Evolutionary conservation across 306 rosid species (phyloP), one percentile per base, ranked within the genome.

Genomic region (Dryas alaskensis): DNA sequence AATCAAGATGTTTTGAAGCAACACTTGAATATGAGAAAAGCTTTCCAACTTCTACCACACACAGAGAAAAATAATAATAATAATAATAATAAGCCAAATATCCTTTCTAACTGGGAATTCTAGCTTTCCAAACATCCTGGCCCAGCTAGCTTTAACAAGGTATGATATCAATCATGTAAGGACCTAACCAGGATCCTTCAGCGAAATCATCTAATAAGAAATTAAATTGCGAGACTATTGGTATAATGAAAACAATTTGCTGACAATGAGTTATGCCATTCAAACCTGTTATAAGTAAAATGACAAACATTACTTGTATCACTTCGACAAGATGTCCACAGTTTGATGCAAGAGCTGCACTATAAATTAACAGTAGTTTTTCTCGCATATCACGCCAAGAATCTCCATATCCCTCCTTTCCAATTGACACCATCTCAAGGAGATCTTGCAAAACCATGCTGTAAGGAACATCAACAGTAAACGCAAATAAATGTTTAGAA

Each of bases 371-470:
- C 65, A 91, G 84, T 74, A 91, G 68, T 19, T 76, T 89, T 79
- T 87, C 85, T 75, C 91, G 86, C 91, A 73, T 77, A 70, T 65
- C 87, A 75, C 54, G 76, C 86, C 96, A 94, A 46, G 86, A 78
- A 72, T 87, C 90, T 70, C 87, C 97, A 86, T 74, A 88, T 65
- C 73, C 78, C 60, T 84, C 86, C 68, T 67, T 80, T 84, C 82
- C 80, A 67, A 85, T 85, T 65, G 86, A 75, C 72, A 89, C 85
- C 67, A 58, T 78, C 90, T 88, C 88, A 80, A 91, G 76, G 72
- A 94, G 96, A 82, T 94, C 96, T 81, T 89, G 87, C 83, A 94
- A 87, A 86, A 92, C 91, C 83, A 80, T 79, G 83, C 98, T 93
- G 82, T 81, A 88, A 78, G 65, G 70, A 81, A 58, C 74, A 55